Evolutionary conservation across 208 protist species (phyloP), one percentile per base, ranked within the genome.

Genomic region (Jaenimonas drosophilae): DNA sequence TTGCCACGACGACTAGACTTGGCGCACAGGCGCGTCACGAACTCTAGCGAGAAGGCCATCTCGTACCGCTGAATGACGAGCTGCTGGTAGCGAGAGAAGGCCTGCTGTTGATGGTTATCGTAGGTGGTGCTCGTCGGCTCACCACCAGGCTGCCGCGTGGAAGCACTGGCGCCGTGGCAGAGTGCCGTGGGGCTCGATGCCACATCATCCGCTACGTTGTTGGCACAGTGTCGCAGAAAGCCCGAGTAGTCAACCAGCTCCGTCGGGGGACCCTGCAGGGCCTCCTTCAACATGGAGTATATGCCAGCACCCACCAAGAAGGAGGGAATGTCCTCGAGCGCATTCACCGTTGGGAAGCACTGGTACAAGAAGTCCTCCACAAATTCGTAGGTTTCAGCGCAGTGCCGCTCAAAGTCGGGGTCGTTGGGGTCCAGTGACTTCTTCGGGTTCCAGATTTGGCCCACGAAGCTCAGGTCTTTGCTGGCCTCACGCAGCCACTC

Each of bases 331-430:
- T 91, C 78, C 0, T 72, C 68, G 9, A 94, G 56, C 20, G 47
- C 55, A 36, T 66, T 50, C 16, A 84, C 51, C 25, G 66, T 87
- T 3, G 86, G 81, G 61, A 94, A 94, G 65, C 86, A 94, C 60
- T 94, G 86, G 32, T 76, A 86, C 11, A 94, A 60, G 39, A 94
- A 94, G 49, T 89, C 74, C 50, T 91, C 75, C 0, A 91, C 81
- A 53, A 91, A 91, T n/a, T 80, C 71, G 54, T 83, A 94, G 46
- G 74, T 89, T 45, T 90, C 75, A 6, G 59, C 55, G 49, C 74
- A 79, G 44, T 90, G 75, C 26, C 68, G 59, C 20, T 85, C 70
- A 49, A 88, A 68, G 44, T 77, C 73, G 11, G 70, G 70, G 54
- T 93, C 85, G 48, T 88, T 78, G 20, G 60, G 57, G 51, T 87